Evolutionary conservation across 2,329 filamentous ascomycete genomes (phyloP).

Genomic region (Fusarium bulbicola): DNA sequence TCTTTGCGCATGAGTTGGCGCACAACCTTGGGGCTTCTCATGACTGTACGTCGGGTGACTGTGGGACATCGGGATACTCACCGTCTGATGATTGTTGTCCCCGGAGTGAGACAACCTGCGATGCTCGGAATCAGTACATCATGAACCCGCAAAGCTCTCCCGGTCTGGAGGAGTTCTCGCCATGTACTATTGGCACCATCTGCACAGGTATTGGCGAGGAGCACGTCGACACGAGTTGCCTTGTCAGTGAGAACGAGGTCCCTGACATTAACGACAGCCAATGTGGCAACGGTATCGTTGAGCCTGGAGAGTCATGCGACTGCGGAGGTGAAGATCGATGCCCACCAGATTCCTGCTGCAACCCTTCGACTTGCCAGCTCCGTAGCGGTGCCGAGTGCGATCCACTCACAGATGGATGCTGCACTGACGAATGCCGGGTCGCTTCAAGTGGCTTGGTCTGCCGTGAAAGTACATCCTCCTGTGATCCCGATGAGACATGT

Average conservation of each 20-base stretch:
- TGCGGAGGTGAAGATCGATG: slow-evolving; percentile 15
- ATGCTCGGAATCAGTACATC: slow-evolving; percentile 77
- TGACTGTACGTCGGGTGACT: slow-evolving; percentile 25
- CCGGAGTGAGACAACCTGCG: slow-evolving; percentile 68
- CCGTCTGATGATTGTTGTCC: slow-evolving; percentile 69
- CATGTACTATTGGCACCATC: slow-evolving; percentile 85
- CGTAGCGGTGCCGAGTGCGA: slow-evolving; percentile 11
- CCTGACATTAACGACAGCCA: slow-evolving; percentile 78
- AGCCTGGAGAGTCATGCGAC: slow-evolving; percentile 22
- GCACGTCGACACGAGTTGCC: slow-evolving; percentile 75
- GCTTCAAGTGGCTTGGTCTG: slow-evolving; percentile 1
- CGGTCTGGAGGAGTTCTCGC: slow-evolving; percentile 77
- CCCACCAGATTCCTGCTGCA: slow-evolving; percentile 7
- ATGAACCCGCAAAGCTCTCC: slow-evolving; percentile 86
- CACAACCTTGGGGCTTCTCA: slow-evolving; percentile 56
- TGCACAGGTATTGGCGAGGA: slow-evolving; percentile 81
- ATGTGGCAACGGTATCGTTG: slow-evolving; percentile 74
- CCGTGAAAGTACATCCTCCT: slow-evolving; percentile 6
- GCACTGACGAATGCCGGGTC: slow-evolving; percentile 17
- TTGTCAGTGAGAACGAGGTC: slow-evolving; percentile 76
- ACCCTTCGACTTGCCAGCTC: slow-evolving; percentile 20
- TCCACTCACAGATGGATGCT: slow-evolving; percentile 10
- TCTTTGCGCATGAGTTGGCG: slow-evolving; percentile 87
- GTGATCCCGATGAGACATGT: slow-evolving; percentile 18
- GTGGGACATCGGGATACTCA: not conserved